Base-by-base conservation (phyloP, 192 early-diverging fungal species). In the Oehlia diaphana region DNA sequence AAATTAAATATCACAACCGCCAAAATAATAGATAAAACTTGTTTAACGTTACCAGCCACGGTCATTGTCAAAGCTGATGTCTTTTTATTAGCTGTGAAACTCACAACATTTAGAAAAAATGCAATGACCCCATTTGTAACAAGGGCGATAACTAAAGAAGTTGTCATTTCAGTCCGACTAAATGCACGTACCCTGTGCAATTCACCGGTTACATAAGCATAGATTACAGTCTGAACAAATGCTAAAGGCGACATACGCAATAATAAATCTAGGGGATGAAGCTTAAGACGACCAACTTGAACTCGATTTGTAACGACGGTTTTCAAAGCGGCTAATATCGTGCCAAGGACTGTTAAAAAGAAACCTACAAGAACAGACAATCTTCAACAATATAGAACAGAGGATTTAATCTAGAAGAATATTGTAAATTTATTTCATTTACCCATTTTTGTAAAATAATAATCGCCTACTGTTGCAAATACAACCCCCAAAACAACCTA, bases 51-150 rank as follows among this genome's bases (percentile, higher is more conserved):
- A 77, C 88, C 90, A 73, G 88, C 90, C 23, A 95, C 94, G 14
- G 90, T 90, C 91, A 95, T 95, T 14, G 92, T 94, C 39, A 97
- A 86, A 5, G 96, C 93, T 62, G 92, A 91, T 2, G 95, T 95
- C 75, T 93, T 91, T 77, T 92, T 93, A 85, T 93, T 97, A n/a
- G 95, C 94, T 0, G 91, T 92, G 69, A 97, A 96, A 63, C 90
- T 92, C 33, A 92, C 93, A n/a, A 92, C 86, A 82, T 97, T 97
- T 12, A 97, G 83, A 79, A 89, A 90, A 85, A 97, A 97, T 12
- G 96, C 96, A 79, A 96, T 89, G 14, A 88, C 78, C 1, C 94
- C 95, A 78, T 97, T 97, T 44, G 91, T 86, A 3, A 88, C 68
- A 64, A 97, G 85, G 0, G 92, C 94, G 62, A 84, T 47, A 8